Evolutionary conservation across 2,329 filamentous ascomycete species (phyloP).

Genomic region (Claviceps africana): DNA sequence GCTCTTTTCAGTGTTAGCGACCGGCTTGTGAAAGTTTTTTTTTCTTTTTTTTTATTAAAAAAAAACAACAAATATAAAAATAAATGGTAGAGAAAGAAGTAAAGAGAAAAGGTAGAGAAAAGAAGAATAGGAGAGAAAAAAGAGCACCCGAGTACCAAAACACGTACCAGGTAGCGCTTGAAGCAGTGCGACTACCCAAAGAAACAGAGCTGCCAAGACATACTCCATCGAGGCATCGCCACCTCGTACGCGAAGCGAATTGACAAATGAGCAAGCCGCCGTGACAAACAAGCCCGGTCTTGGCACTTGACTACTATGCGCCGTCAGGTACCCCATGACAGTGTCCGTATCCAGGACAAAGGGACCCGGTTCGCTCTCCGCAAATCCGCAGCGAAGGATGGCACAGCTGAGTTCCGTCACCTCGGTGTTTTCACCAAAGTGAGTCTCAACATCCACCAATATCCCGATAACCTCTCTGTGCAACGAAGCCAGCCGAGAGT

Average conservation of each 20-base stretch:
- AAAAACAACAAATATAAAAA: too few species aligned
- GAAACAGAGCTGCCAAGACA: constrained; percentile 39
- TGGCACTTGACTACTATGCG: constrained; percentile 44
- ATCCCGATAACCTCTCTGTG: constrained; percentile 34
- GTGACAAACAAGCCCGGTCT: constrained; percentile 55
- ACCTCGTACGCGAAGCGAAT: constrained; percentile 38
- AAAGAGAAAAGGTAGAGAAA: too few species aligned
- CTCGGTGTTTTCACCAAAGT: constrained; percentile 49
- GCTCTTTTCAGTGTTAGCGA: constrained; percentile 29
- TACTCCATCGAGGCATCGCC: constrained; percentile 28
- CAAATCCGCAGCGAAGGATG: constrained; percentile 60
- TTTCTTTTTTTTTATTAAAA: too few species aligned
- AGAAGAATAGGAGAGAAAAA: too few species aligned
- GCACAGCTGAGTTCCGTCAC: constrained; percentile 58
- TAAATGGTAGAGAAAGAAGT: too few species aligned
- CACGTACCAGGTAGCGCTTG: constrained; percentile 42
- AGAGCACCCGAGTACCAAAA: too few species aligned
- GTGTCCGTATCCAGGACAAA: constrained; percentile 59
- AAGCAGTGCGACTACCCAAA: constrained; percentile 50
- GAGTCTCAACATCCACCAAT: constrained; percentile 30
- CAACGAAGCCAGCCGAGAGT: constrained; percentile 16
- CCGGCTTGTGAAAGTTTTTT: too few species aligned
- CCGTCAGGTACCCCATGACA: constrained; percentile 52
- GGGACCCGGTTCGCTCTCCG: constrained; percentile 58
- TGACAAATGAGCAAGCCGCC: constrained; percentile 57